These are phyloP conservation scores for Cladophialophora carrionii DNA, from an alignment of 2,329 filamentous ascomycete species.

Conservation along the genomic window DNA sequence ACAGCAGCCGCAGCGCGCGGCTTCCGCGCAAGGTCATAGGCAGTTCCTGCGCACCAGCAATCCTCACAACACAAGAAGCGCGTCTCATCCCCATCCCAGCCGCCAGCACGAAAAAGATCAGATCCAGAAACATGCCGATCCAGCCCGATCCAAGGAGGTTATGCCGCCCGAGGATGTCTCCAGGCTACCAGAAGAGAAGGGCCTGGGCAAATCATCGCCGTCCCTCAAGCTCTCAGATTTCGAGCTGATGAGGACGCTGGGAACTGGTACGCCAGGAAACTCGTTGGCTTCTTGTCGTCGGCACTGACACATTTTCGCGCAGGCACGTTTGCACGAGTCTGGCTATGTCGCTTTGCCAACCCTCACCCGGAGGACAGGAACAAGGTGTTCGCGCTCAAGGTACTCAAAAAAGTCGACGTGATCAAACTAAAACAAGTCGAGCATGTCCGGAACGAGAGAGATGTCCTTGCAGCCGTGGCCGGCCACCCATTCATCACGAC, in stretches of 20 bases:
- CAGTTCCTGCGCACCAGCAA: constrained; percentile 34
- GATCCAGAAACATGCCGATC: constrained; percentile 31
- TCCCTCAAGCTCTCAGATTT: constrained; percentile 51
- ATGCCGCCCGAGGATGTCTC: constrained; percentile 42
- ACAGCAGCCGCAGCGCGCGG: constrained; percentile 37
- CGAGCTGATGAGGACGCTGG: constrained; percentile 53
- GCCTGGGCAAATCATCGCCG: constrained; percentile 45
- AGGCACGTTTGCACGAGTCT: constrained; percentile 58
- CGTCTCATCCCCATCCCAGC: constrained; percentile 37
- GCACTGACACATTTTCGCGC: neutral
- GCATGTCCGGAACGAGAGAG: constrained; percentile 69
- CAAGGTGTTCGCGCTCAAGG: constrained; percentile 55
- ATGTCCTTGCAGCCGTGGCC: constrained; percentile 63
- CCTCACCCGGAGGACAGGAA: constrained; percentile 42
- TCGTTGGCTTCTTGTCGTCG: neutral
- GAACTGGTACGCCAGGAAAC: constrained; percentile 47
- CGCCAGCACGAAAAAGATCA: constrained; percentile 36
- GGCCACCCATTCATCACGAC: constrained; percentile 70
- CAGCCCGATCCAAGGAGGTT: constrained; percentile 18
- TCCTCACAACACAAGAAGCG: constrained; percentile 36
- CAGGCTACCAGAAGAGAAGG: constrained; percentile 45
- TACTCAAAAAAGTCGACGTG: constrained; percentile 56
- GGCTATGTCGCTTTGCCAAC: constrained; percentile 51
- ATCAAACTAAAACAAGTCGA: constrained; percentile 69
- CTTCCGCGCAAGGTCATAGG: constrained; percentile 38